Conservation (phyloP, 495 filamentous ascomycete species). For the Daldinia decipiens region DNA sequence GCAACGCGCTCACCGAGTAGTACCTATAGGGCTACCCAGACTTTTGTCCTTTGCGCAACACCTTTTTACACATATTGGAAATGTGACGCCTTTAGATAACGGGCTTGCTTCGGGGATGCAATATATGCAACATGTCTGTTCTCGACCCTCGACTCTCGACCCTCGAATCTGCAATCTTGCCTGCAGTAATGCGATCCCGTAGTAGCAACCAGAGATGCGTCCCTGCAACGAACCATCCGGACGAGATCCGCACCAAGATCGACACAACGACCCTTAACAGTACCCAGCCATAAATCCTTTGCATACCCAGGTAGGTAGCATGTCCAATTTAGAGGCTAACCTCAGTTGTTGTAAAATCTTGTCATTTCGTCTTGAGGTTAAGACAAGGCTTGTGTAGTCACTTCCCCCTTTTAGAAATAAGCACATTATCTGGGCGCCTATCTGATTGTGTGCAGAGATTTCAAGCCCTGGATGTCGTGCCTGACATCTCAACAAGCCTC, state of each 20-base stretch:
- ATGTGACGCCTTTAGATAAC: slow-evolving; percentile 21
- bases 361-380: slow-evolving; percentile 15
- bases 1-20: slow-evolving; percentile 25
- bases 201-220: slow-evolving; percentile 32
- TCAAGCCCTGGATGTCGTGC: slow-evolving; percentile 28
- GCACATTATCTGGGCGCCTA: slow-evolving; percentile 38
- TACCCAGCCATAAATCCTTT: slow-evolving; percentile 32
- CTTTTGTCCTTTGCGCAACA: slow-evolving; percentile 3
- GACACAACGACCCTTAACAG: slow-evolving; percentile 33
- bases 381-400: slow-evolving; percentile 30
- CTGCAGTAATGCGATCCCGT: slow-evolving; percentile 33
- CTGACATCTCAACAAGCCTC: slow-evolving; percentile 34
- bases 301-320: background rate
- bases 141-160: slow-evolving; percentile 23
- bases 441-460: slow-evolving; percentile 42
- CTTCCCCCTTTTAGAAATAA: slow-evolving; percentile 36
- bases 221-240: slow-evolving; percentile 35
- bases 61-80: no score
- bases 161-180: slow-evolving; percentile 32
- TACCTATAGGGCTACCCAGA: background rate
- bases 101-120: slow-evolving; percentile 21
- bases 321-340: slow-evolving; percentile 20
- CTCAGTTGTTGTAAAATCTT: slow-evolving; percentile 10
- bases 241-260: slow-evolving; percentile 40
- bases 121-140: slow-evolving; percentile 11